Evolutionary conservation across 164 flowering plant genomes (phyloP).

Genomic region (Aristolochia californica): DNA sequence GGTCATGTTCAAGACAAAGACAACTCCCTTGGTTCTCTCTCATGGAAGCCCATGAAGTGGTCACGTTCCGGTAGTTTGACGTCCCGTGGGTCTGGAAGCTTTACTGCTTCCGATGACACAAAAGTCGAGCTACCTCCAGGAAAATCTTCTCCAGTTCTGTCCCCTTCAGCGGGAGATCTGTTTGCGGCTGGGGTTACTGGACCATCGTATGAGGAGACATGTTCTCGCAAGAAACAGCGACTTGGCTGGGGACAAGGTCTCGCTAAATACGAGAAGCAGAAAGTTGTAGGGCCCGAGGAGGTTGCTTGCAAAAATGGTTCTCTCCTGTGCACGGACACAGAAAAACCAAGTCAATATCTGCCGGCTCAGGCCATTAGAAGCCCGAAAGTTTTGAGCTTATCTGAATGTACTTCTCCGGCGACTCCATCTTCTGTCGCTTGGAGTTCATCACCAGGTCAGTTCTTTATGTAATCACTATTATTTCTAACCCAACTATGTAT

Average conservation of each 20-base stretch:
- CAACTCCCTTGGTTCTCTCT: constrained; percentile 32
- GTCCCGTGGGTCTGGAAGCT: constrained; percentile 62
- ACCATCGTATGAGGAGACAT: constrained; percentile 33
- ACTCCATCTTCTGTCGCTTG: constrained; percentile 84
- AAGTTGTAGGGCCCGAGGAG: constrained; percentile 68
- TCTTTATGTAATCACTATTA: not conserved
- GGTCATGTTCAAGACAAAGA: constrained; percentile 41
- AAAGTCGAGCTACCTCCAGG: constrained; percentile 30
- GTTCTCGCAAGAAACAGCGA: constrained; percentile 76
- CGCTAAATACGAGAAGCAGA: constrained; percentile 95
- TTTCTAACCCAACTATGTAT: not conserved
- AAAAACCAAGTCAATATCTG: constrained; percentile 19
- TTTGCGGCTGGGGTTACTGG: constrained; percentile 27
- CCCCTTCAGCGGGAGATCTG: constrained; percentile 35
- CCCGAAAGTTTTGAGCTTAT: constrained; percentile 33
- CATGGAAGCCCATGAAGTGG: constrained; percentile 85
- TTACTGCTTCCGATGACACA: constrained; percentile 43
- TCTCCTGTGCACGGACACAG: constrained; percentile 5
- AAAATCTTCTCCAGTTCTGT: constrained; percentile 29
- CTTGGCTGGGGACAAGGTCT: constrained; percentile 99
- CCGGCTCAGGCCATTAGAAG: constrained; percentile 28
- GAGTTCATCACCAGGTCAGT: constrained; percentile 77
- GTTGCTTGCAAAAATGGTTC: constrained; percentile 20
- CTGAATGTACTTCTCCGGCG: constrained; percentile 74
- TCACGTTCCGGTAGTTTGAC: constrained; percentile 64